Conservation (phyloP, 192 early-diverging fungal genomes). For the Coemansia sp. region DNA sequence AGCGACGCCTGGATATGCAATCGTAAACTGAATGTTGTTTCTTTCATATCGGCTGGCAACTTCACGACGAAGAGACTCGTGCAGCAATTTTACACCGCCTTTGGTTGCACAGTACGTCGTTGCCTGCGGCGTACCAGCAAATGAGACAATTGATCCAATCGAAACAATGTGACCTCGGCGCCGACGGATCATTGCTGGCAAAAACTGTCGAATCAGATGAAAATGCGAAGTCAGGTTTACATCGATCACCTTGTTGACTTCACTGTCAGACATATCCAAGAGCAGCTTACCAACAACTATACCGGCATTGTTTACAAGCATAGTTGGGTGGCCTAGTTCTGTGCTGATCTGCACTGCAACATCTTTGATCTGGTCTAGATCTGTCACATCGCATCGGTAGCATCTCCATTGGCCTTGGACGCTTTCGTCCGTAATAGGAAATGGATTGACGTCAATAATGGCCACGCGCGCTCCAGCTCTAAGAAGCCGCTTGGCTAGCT, state of each 20-base stretch:
- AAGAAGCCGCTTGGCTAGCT: slow-evolving; percentile 33
- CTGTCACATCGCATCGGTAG: slow-evolving; percentile 43
- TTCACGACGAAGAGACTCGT: slow-evolving; percentile 75
- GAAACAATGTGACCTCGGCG: slow-evolving; percentile 78
- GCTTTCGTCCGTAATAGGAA: slow-evolving; percentile 17
- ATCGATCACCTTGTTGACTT: slow-evolving; percentile 63
- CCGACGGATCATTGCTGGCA: slow-evolving; percentile 69
- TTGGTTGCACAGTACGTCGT: slow-evolving; percentile 80
- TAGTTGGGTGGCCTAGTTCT: slow-evolving; percentile 69
- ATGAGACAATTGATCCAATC: slow-evolving; percentile 33
- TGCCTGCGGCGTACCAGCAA: slow-evolving; percentile 54
- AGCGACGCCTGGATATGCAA: slow-evolving; percentile 69
- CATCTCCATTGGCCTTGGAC: slow-evolving; percentile 20
- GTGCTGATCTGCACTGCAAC: slow-evolving; percentile 23
- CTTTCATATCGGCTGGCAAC: slow-evolving; percentile 58
- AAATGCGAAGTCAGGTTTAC: slow-evolving; percentile 75
- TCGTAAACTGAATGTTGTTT: slow-evolving; percentile 64
- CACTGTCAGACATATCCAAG: slow-evolving; percentile 58
- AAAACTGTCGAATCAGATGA: slow-evolving; percentile 69
- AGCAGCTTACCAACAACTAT: slow-evolving; percentile 64
- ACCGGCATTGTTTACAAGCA: slow-evolving; percentile 81
- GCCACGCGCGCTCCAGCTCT: slow-evolving; percentile 36
- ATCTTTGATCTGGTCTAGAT: slow-evolving; percentile 24
- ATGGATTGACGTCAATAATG: slow-evolving; percentile 38
- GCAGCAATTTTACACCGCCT: slow-evolving; percentile 67